Base-by-base conservation (phyloP, 1,284 basidiomycete genomes). In the Moesziomyces antarcticus region DNA sequence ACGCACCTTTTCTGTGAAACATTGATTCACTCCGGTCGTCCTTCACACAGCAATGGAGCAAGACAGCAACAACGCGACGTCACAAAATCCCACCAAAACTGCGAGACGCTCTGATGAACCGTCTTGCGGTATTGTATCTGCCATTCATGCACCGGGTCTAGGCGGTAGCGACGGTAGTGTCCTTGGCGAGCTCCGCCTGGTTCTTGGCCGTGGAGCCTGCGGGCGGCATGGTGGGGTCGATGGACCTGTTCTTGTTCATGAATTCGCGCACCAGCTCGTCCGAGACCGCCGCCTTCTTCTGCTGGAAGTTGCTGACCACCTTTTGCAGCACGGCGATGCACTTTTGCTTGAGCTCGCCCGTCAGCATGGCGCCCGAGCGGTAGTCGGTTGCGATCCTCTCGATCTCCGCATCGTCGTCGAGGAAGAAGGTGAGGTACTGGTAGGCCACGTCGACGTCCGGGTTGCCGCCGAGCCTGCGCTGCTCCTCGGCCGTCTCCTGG, bases 341-440 rank as follows among this genome's bases (percentile, higher is more conserved):
- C 83, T 88, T 90, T 24, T 90, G 90, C 87, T 99, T 99, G 75
- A 99, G 87, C 85, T 99, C 91, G 10, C 94, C 93, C 0, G 95
- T 97, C 58, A 97, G 87, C 68, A 99, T 84, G 40, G 88, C 89
- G 0, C 97, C 97, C 14, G 92, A 89, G 21, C 94, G 90, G 86
- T 99, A 99, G 66, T 96, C 93, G 91, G 95, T 88, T 40, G 90
- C 93, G 59, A 97, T 85, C 78, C 87, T 87, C 72, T 88, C 89
- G 75, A 97, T 87, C 86, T 94, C 92, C 25, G 89, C 92, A 70
- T 99, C 97, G 80, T 97, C 93, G 5, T 98, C 95, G 82, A 97
- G 87, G 85, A 99, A 97, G 88, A 98, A 99, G n/a, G 90, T 89
- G 71, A 99, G 85, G 85, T 97, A 99, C 85, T 98, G 95, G 86